These are phyloP conservation scores for Periconia sp. DNA, from an alignment of 2,329 filamentous ascomycete genomes.

Conservation along the genomic window DNA sequence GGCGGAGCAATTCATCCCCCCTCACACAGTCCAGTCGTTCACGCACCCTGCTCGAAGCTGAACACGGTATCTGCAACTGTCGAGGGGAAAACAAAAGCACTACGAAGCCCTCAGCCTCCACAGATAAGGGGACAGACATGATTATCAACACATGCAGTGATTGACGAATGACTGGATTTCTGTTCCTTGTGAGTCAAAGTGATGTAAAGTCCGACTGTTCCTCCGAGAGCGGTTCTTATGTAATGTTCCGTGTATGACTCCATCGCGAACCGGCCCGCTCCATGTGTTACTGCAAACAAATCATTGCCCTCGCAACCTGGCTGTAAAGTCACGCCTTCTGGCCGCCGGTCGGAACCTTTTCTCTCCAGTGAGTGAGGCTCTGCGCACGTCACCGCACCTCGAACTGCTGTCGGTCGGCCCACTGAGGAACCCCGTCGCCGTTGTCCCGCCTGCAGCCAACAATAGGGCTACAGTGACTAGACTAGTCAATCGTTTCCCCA, in stretches of 20 bases:
- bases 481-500: neutral
- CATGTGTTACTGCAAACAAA: conserved; percentile 5
- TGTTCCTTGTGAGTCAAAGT: conserved; percentile 20
- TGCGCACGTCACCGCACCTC: conserved; percentile 26
- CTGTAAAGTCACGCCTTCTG: conserved; percentile 17
- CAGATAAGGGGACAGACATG: neutral
- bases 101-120: neutral
- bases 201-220: conserved; percentile 12
- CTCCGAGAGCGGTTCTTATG: conserved; percentile 7
- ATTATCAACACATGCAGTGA: neutral
- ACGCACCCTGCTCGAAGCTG: conserved; percentile 27
- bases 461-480: neutral
- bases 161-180: neutral
- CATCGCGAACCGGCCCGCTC: conserved; percentile 18
- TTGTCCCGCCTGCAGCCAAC: neutral
- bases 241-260: conserved; percentile 24
- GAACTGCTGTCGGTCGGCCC: conserved; percentile 19
- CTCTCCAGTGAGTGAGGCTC: conserved; percentile 32
- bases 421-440: neutral
- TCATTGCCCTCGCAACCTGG: neutral
- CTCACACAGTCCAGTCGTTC: conserved; percentile 24
- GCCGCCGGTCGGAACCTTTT: conserved; percentile 13
- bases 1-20: neutral
- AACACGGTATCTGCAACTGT: neutral
- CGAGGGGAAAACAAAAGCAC: neutral